Evolutionary conservation across 2,329 filamentous ascomycete species (phyloP).

Genomic region (Talaromyces sp.): DNA sequence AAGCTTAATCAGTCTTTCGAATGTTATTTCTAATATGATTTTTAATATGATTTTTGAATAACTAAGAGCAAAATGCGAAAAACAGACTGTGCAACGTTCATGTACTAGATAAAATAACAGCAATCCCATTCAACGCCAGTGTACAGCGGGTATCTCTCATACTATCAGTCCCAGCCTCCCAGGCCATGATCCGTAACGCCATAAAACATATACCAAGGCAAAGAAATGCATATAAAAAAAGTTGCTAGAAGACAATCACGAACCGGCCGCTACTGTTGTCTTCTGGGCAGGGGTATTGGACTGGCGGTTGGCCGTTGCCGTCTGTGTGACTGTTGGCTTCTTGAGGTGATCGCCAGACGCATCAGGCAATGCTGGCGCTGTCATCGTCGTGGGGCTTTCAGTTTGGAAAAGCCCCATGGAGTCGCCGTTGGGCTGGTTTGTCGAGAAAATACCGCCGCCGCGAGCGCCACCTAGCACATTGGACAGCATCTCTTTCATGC

Average conservation of each 20-base stretch:
- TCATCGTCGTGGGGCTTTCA: conserved; percentile 19
- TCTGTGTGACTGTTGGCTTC: conserved; percentile 15
- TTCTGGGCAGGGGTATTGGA: conserved; percentile 12
- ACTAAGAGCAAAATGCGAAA: too few relatives aligned
- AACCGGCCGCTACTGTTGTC: conserved; percentile 15
- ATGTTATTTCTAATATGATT: too few relatives aligned
- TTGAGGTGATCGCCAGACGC: conserved; percentile 17
- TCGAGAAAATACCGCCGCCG: conserved; percentile 41
- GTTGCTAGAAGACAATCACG: not conserved
- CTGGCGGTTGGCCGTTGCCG: conserved; percentile 7
- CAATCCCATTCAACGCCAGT: not conserved
- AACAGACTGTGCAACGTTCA: not conserved
- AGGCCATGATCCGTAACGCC: not conserved
- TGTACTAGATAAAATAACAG: not conserved
- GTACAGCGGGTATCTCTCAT: not conserved
- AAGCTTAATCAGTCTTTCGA: not conserved
- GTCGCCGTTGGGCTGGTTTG: conserved; percentile 24
- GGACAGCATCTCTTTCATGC: conserved; percentile 58
- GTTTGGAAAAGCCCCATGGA: conserved; percentile 29
- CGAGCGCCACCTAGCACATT: conserved; percentile 50
- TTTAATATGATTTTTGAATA: too few relatives aligned
- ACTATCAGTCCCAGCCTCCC: not conserved
- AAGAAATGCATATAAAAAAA: not conserved
- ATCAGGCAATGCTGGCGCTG: conserved; percentile 20
- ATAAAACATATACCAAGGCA: not conserved